Evolutionary conservation across 306 rosid genomes (phyloP).

Genomic region (Cajanus cajan): DNA sequence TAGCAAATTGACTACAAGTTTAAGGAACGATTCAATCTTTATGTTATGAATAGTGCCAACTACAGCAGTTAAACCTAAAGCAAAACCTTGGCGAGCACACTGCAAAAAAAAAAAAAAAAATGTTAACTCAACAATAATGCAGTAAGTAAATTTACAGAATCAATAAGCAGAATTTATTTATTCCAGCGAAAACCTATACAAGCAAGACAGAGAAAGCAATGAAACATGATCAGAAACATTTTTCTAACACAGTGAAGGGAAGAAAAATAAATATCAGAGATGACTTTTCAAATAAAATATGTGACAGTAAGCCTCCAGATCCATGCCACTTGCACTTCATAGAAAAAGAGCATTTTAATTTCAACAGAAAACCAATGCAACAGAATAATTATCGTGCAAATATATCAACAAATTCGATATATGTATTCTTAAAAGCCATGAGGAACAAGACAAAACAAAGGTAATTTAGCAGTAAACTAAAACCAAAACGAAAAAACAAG

Average conservation of each 20-base stretch:
- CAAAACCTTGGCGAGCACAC: constrained; percentile 98
- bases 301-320: background rate
- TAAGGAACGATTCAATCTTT: constrained; percentile 73
- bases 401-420: no score
- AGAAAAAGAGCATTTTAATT: background rate
- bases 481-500: background rate
- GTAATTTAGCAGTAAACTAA: background rate
- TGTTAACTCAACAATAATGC: background rate
- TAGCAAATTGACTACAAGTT: constrained; percentile 68
- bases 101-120: constrained; percentile 48
- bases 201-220: background rate
- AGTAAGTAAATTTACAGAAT: background rate
- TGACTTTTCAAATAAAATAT: background rate
- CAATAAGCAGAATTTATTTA: background rate
- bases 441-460: background rate
- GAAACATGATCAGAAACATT: background rate
- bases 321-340: background rate
- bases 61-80: constrained; percentile 70
- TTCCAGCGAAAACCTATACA: background rate
- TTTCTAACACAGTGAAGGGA: background rate
- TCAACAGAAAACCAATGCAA: background rate
- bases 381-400: background rate
- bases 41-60: constrained; percentile 43
- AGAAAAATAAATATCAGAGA: background rate
- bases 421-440: background rate